Base-by-base conservation (phyloP, 208 protist species). In the Acanthamoeba triangularis region DNA sequence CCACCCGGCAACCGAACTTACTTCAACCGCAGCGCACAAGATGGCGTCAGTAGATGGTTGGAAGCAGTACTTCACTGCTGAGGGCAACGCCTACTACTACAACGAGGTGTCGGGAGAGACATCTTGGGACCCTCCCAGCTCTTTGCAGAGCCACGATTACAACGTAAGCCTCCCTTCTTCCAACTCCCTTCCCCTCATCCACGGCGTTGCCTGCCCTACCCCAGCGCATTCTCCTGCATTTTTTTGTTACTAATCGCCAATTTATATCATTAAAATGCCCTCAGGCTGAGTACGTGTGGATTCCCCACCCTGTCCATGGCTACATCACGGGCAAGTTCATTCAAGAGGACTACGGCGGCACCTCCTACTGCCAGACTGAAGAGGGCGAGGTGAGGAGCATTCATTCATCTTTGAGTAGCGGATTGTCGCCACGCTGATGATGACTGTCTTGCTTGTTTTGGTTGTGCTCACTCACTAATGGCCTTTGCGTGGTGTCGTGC, bases 71-170 rank as follows among this genome's bases (percentile, higher is more conserved):
- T 23, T n/a, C 33, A 96, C 95, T 30, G 72, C 93, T 30, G 95
- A 96, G 67, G 95, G 96, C 54, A 25, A 95, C n/a, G 49, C 93
- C 33, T 96, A 96, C 92, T 96, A 95, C 95, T 76, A 95, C 63
- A 97, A 97, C 61, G 47, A 80, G 3, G 54, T 44, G 25, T 97
- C 96, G 5, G 90, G 96, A 47, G 96, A 97, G 52, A 97, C 95
- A 13, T 74, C 84, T 41, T 97, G 96, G 96, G 96, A 97, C 59
- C 61, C 91, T 67, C 61, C 61, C 61, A 13, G 1, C 61, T 67
- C 61, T 25, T 23, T 67, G 61, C 61, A 67, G 25, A 30, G 16
- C 25, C 61, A 67, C 10, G 61, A 67, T 67, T 67, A 67, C 61
- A 67, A 67, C 41, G 33, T 82, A 52, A 3, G 33, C 35, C 28